Base-by-base conservation (phyloP, 805 yeast species). In the Yamadazyma paraphyllophila region DNA sequence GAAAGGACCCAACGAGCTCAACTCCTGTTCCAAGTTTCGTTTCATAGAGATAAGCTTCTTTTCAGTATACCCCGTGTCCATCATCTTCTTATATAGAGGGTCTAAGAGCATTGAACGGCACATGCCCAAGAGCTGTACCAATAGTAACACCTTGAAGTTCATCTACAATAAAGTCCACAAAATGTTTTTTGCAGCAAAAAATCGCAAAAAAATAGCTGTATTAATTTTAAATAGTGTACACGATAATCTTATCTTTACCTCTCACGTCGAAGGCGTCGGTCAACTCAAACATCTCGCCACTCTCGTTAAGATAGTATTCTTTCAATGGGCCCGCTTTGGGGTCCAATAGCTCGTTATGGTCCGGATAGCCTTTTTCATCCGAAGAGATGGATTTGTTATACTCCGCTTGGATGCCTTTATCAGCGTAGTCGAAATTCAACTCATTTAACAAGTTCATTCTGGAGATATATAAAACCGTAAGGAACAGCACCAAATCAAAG, bases 391-490 rank as follows among this genome's bases (percentile, higher is more conserved):
- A 41, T 31, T 46, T 46, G 36, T 56, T 55, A 29, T 34, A 56
- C 9, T 49, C 51, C 10, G 46, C 36, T 14, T 45, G 49, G 7
- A 54, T n/a, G 2, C 64, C 64, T 33, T 40, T 41, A 29, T 57
- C 49, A 39, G 63, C 59, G 49, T 54, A 60, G 43, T 66, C 71
- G 47, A 65, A 65, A 36, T 65, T 63, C 14, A 67, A 50, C 9
- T 66, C 73, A 13, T 60, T 54, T 32, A 65, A 53, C 32, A 66
- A 52, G 39, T 66, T 63, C 49, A 70, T 50, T 26, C 67, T 50
- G 3, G 73, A 63, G 10, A 72, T 69, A 53, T 69, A 69, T 24
- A 65, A 52, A 1, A 73, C 65, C 14, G 76, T 69, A 7, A 66
- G 45, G 48, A 68, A 71, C 60, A 66, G 64, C 7, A 66, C 65